phyloP scores from a whole-genome alignment of 2,329 filamentous ascomycete species.

The Davidsoniella neocaledoniae region DNA sequence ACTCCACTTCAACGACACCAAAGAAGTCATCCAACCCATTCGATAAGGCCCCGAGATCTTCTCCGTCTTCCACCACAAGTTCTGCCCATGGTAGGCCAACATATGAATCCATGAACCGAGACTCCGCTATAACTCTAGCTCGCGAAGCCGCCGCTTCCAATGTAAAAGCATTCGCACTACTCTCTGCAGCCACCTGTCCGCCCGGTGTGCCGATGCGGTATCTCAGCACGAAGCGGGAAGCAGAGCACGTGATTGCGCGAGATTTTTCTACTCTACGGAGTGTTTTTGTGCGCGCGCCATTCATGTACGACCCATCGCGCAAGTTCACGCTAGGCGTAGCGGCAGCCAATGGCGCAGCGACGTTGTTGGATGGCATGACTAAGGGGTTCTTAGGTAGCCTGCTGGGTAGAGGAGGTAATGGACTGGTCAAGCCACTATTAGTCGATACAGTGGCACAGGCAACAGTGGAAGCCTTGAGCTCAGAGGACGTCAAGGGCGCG shows the following conservation, averaged over 20 bases:
- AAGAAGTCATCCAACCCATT: slow-evolving; percentile 39
- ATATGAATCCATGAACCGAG: slow-evolving; percentile 95
- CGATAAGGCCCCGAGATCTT: slow-evolving; percentile 23
- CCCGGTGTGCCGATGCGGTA: slow-evolving; percentile 74
- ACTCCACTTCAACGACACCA: slow-evolving; percentile 27
- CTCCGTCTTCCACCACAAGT: not conserved
- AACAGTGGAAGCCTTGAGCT: slow-evolving; percentile 69
- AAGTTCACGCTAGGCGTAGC: slow-evolving; percentile 75
- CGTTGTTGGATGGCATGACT: slow-evolving; percentile 59
- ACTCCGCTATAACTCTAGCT: slow-evolving; percentile 69
- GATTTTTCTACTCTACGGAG: slow-evolving; percentile 60
- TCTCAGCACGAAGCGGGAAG: slow-evolving; percentile 80
- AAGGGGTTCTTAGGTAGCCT: slow-evolving; percentile 60
- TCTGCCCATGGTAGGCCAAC: slow-evolving; percentile 37
- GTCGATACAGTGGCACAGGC: slow-evolving; percentile 79
- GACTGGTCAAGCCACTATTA: slow-evolving; percentile 62
- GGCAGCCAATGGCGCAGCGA: slow-evolving; percentile 55
- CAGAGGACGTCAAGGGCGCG: slow-evolving; percentile 54
- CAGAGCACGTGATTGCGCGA: slow-evolving; percentile 57
- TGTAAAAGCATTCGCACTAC: slow-evolving; percentile 61
- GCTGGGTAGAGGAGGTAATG: slow-evolving; percentile 53
- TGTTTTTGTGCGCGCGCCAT: slow-evolving; percentile 70
- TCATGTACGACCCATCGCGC: slow-evolving; percentile 75
- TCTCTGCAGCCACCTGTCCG: slow-evolving; percentile 75
- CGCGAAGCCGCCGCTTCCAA: slow-evolving; percentile 51